Conservation (phyloP, 2,329 filamentous ascomycete genomes). For the Colletotrichum camelliae region DNA sequence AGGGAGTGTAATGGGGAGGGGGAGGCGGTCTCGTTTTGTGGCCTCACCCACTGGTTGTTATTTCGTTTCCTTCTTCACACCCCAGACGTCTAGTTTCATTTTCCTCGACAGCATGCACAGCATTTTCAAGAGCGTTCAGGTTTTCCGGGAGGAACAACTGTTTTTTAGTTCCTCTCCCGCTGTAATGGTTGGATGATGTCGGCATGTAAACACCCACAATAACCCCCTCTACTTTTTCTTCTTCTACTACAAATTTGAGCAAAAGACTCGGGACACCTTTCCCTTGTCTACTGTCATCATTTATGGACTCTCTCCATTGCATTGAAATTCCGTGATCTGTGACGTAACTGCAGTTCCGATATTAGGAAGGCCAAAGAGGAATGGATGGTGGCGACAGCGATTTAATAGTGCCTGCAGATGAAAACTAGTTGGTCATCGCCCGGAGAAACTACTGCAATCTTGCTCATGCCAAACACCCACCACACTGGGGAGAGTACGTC, state of each 20-base stretch:
- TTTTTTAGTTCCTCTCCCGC: background rate
- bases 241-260: background rate
- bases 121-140: slow-evolving; percentile 6
- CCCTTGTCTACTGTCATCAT: background rate
- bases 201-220: background rate
- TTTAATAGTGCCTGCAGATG: background rate
- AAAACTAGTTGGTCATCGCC: background rate
- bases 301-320: background rate
- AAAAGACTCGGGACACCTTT: background rate
- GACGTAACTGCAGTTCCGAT: background rate
- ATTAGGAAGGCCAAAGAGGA: background rate
- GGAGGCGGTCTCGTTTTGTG: background rate
- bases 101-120: background rate
- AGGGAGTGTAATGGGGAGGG: background rate
- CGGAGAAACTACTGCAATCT: background rate
- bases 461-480: background rate
- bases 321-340: background rate
- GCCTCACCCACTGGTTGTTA: background rate
- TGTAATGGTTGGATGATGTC: background rate
- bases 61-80: background rate
- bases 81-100: background rate
- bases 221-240: background rate
- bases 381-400: background rate
- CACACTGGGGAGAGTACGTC: background rate
- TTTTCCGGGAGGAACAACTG: background rate